Conservation (phyloP, 2,329 filamentous ascomycete species). For the Talaromyces amestolkiae region DNA sequence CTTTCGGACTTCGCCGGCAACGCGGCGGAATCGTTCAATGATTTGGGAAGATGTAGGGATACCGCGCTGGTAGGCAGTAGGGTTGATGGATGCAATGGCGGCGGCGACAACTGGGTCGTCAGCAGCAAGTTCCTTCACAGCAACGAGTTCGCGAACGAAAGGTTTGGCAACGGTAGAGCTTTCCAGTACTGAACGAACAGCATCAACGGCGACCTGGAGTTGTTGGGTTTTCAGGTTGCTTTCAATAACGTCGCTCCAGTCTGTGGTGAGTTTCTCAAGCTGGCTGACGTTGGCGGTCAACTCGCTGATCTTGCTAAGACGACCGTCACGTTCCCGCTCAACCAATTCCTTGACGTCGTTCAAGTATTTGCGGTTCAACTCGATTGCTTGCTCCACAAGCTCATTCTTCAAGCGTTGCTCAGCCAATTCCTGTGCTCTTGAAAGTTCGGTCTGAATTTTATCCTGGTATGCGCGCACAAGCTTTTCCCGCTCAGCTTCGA, state of each 20-base stretch:
- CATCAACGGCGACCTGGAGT: constrained; percentile 91
- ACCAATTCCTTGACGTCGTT: constrained; percentile 75
- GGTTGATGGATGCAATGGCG: constrained; percentile 95
- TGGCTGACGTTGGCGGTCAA: constrained; percentile 74
- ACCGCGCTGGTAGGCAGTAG: constrained; percentile 86
- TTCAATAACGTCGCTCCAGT: constrained; percentile 90
- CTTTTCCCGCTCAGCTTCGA: constrained; percentile 79
- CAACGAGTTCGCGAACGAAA: constrained; percentile 89
- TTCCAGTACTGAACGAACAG: constrained; percentile 79
- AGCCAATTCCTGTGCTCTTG: constrained; percentile 74
- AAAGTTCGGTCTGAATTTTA: constrained; percentile 73
- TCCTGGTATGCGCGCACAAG: constrained; percentile 75
- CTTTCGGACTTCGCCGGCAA: constrained; percentile 89
- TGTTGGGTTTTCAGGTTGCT: constrained; percentile 91
- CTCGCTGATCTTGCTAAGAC: constrained; percentile 80
- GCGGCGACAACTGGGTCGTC: constrained; percentile 85
- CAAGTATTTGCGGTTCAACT: constrained; percentile 81
- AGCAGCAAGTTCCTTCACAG: constrained; percentile 84
- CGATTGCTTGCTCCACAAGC: constrained; percentile 85
- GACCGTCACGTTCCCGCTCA: constrained; percentile 81
- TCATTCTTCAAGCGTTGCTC: constrained; percentile 81
- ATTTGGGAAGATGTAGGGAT: constrained; percentile 80
- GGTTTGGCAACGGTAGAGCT: constrained; percentile 72
- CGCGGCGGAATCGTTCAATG: constrained; percentile 92
- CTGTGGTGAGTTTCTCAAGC: constrained; percentile 79